Evolutionary conservation across 2,329 filamentous ascomycete genomes (phyloP), one percentile per base, ranked within the genome.

Genomic region (Graphilbum sp.): DNA sequence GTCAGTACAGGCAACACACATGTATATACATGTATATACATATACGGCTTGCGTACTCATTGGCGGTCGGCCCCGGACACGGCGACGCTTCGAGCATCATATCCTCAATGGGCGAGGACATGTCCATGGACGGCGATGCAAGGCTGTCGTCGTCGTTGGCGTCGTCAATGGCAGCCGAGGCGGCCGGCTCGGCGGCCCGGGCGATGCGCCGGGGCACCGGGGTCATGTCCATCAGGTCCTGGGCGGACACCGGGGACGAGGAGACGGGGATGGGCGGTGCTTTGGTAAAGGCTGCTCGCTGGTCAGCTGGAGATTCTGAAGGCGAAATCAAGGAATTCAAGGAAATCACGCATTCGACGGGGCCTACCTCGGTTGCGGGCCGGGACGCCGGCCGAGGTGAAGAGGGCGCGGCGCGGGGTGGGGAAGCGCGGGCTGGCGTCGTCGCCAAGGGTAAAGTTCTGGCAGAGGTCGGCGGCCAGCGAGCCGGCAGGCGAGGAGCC

Each of bases 381-480:
- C n/a, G n/a, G n/a, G n/a, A n/a, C n/a, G n/a, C n/a, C n/a, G n/a
- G n/a, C n/a, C n/a, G n/a, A n/a, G n/a, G 82, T 82, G 65, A 93
- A 93, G 54, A 93, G 72, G 48, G 84, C 84, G 45, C 85, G 73
- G 43, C 85, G 78, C 41, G 85, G 85, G 9, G 85, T 93, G 12
- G 79, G 79, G 47, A 87, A 69, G 57, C 82, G 78, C 25, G 85
- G 85, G 58, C 85, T 95, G 53, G 80, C 57, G 40, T 74, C 67
- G 43, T 61, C 85, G 59, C 95, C 87, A 56, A 96, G 82, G 55
- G 88, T 82, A 56, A 96, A 93, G 64, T 96, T 98, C 55, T 94
- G 86, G 41, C 87, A 95, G 50, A 96, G 69, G 60, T 98, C 90
- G 44, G 86, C 87, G 32, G 87, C 88, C 49, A 98, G 65, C 53